Evolutionary conservation across 1,284 basidiomycete genomes (phyloP), one percentile per base, ranked within the genome.

Genomic region (Pascua sp.): DNA sequence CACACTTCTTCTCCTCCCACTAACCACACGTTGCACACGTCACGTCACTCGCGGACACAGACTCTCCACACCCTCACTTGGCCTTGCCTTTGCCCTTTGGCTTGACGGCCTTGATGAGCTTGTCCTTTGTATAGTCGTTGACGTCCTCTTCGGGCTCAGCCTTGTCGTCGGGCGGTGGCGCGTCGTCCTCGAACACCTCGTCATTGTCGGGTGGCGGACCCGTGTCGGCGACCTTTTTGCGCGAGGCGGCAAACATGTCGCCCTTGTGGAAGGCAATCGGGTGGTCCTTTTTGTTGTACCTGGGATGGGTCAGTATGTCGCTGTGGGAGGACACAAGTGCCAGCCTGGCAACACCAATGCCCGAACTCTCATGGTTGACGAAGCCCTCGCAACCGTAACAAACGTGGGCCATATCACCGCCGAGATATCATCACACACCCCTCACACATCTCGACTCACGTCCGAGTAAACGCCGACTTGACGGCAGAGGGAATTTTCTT

Each of bases 241-340:
- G 90, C 2, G 89, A 85, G 15, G 75, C 80, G 3, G 89, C 88
- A 44, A 92, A 80, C 66, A 90, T 87, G 57, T 83, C 80, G 0
- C 86, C 88, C 70, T 90, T 92, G 77, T 95, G 86, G 82, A 93
- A 95, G 0, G 92, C 85, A 64, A 96, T 88, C 0, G 93, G 92
- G 72, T 96, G 92, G 51, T 93, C 90, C 24, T 76, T 73, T 15
- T 85, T 79, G 72, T 96, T 96, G 78, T 95, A 96, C 68, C 24
- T 32, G 24, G 24, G 7, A 32, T 32, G 24, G 24, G 24, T 32
- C 90, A 93, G 66, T 7, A 7, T 32, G 24, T 32, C 4, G 24
- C 24, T 4, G 3, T 1, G n/a, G 1, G n/a, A n/a, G n/a, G n/a
- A n/a, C n/a, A n/a, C n/a, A n/a, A n/a, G n/a, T n/a, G n/a, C n/a